Base-by-base conservation (phyloP, 1,284 basidiomycete genomes). In the Hemileia vastatrix region DNA sequence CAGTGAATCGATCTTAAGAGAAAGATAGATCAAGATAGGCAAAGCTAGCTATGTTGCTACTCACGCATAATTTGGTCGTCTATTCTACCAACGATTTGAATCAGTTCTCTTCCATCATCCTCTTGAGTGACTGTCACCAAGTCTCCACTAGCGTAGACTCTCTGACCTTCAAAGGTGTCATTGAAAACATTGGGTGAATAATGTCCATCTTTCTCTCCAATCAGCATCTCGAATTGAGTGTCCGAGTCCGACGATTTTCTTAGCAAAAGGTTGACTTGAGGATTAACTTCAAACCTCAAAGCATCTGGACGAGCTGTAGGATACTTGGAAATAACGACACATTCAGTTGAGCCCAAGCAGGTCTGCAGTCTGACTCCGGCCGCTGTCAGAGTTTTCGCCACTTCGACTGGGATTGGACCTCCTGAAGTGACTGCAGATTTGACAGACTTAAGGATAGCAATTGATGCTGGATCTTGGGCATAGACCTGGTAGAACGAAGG, bases 31-130 rank as follows among this genome's bases (percentile, higher is more conserved):
- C 27, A 27, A 27, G 27, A 27, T 27, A 27, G 27, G 36, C 36
- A 11, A 40, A 40, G 36, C 8, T 15, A 40, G 36, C 36, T 11
- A 15, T 11, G 15, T 9, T 40, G 36, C 8, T 40, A 40, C 36
- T 40, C 36, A 40, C 36, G 57, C 24, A 49, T 51, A 24, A 58
- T 31, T 24, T 51, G 47, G 57, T 58, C 57, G 45, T 58, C 57
- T 18, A 49, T 4, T 18, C 57, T 40, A 13, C 57, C 57, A 13
- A 51, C 24, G 43, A 58, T 21, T 6, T 33, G 5, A 15, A 47
- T 27, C 27, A 27, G 27, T 27, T 27, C 27, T 27, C 27, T 27
- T 27, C 27, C 27, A 27, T 27, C 27, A 27, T 27, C 27, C 48
- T 24, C 23, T 15, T 50, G 11, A 21, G 33, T 21, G 27, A 36